Evolutionary conservation across 2,329 filamentous ascomycete species (phyloP).

Genomic region (Mycosphaerella sp.): DNA sequence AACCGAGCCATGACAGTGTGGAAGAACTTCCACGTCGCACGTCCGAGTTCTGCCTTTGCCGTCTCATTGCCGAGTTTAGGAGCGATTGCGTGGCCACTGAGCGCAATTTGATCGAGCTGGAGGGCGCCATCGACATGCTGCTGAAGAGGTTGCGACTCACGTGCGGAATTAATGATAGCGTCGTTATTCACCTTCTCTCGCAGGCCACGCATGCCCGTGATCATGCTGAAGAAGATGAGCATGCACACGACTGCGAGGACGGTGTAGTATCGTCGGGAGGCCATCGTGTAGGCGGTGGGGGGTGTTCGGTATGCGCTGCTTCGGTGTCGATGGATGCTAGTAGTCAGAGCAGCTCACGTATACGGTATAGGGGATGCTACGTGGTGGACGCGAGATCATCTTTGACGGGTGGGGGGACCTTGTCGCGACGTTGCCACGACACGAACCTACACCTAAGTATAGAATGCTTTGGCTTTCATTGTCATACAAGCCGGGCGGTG

Average conservation of each 20-base stretch:
- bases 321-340: no score
- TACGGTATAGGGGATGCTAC: no score
- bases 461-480: no score
- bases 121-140: neutral
- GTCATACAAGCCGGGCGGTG: no score
- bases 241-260: conserved; percentile 11
- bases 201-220: conserved; percentile 9
- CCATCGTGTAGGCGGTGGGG: neutral
- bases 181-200: neutral
- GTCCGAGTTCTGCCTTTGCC: conserved; percentile 61
- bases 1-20: conserved; percentile 62
- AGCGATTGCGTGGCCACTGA: conserved; percentile 56
- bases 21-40: conserved; percentile 59
- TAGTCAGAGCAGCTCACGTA: no score
- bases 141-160: neutral
- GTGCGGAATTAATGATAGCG: neutral
- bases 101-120: conserved; percentile 9
- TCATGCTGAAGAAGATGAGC: conserved; percentile 43
- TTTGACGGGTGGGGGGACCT: no score
- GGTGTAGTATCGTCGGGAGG: conserved; percentile 8
- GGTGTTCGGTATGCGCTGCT: no score
- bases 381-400: no score
- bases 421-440: no score
- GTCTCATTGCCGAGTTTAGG: conserved; percentile 79
- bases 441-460: no score